Percentiles rank a stretch among this genome's conserved stretches.
These are phyloP conservation scores for Ophiostoma perfectum DNA, from an alignment of 2,329 filamentous ascomycete genomes.

Conservation along the genomic window DNA sequence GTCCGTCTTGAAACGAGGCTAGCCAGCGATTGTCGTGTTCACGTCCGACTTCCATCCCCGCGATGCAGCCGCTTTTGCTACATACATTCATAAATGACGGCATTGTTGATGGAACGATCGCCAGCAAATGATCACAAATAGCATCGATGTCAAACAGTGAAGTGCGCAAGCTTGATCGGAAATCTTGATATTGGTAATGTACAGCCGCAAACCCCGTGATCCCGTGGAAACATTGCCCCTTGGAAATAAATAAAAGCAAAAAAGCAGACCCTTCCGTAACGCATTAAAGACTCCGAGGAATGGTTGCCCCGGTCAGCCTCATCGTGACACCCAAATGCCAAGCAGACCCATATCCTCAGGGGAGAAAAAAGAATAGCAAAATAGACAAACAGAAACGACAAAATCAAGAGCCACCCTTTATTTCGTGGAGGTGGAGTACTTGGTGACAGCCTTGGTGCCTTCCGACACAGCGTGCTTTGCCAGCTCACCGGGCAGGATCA, in stretches of 20 bases:
- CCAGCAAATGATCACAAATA: neutral
- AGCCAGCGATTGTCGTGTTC: no score
- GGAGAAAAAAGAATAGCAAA: constrained; percentile 38
- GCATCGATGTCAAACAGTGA: no score
- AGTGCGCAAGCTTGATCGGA: neutral
- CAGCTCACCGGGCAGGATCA: constrained; percentile 96
- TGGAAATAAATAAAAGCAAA: constrained; percentile 43
- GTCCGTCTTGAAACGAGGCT: no score
- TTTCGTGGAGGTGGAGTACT: constrained; percentile 99
- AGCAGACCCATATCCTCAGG: constrained; percentile 44
- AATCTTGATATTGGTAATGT: constrained; percentile 53
- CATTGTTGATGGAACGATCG: no score
- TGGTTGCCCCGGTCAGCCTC: constrained; percentile 44
- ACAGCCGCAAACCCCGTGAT: constrained; percentile 66
- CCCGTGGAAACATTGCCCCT: constrained; percentile 64
- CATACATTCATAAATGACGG: no score
- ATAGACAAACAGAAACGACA: constrained; percentile 46
- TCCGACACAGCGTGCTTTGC: constrained; percentile 99
- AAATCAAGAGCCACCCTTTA: constrained; percentile 46
- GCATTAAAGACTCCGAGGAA: constrained; percentile 60
- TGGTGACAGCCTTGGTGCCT: constrained; percentile 99
- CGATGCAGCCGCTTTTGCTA: no score
- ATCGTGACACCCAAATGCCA: constrained; percentile 56
- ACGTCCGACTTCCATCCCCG: no score
- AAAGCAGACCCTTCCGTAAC: constrained; percentile 65